Base-by-base conservation (phyloP, 805 yeast species). In the Candida jianshihensis region DNA sequence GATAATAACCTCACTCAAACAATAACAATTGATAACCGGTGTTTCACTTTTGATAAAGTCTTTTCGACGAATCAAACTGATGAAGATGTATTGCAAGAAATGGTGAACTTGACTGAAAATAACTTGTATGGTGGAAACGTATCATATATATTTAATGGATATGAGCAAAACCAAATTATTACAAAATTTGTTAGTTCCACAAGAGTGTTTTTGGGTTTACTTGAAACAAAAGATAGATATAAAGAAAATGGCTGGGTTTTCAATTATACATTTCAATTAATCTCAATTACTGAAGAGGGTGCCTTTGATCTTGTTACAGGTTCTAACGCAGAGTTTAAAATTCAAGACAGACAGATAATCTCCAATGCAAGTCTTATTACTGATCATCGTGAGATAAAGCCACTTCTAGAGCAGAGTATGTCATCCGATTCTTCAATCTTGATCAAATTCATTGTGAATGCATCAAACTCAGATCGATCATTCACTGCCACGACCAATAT, bases 281-380 rank as follows among this genome's bases (percentile, higher is more conserved):
- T 44, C 2, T 35, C 38, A 5, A 42, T 48, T 4, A 40, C 46
- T 11, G 19, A 37, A 3, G 28, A 26, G 5, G 49, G 50, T 6
- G 43, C 38, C 5, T 28, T 42, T 28, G 52, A 47, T 19, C 14
- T 33, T 7, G 8, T 22, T 5, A 28, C 26, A 12, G 24, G 25
- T 7, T 15, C n/a, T 1, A 22, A 39, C 9, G 32, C 35, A 12
- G 35, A 30, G 4, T 35, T 47, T 18, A 42, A 37, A 24, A 26
- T 44, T n/a, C 48, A 44, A 19, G 44, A 44, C 22, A 35, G 47
- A 26, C 16, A 35, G 2, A 35, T 42, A n/a, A 19, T 10, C 2
- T 33, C 42, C 3, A 31, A 35, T 6, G 33, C 43, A 2, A 18
- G 26, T 3, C 5, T 20, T 7, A 18, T 28, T 4, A 11, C 13